phyloP scores from a whole-genome alignment of 2,329 filamentous ascomycete genomes.

The Gaeumannomyces sp. region DNA sequence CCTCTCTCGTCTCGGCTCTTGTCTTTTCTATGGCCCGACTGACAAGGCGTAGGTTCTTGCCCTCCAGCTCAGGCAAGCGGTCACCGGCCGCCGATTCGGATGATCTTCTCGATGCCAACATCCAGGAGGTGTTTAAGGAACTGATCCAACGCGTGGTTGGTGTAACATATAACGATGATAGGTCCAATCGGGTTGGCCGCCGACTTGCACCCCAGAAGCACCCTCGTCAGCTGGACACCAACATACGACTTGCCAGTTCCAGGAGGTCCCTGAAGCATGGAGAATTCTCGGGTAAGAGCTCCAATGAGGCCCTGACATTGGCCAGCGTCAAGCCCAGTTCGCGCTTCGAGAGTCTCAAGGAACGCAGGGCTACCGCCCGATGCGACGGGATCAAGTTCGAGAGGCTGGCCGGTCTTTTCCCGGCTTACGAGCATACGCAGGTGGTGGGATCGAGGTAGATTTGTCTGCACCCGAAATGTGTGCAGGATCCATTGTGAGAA shows the following conservation, averaged over 20 bases:
- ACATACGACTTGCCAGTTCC: slow-evolving; percentile 63
- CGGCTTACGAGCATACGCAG: slow-evolving; percentile 41
- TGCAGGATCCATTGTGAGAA: slow-evolving; percentile 39
- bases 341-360: slow-evolving; percentile 21
- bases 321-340: slow-evolving; percentile 44
- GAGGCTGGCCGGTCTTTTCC: slow-evolving; percentile 27
- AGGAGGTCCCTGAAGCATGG: slow-evolving; percentile 63
- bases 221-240: slow-evolving; percentile 52
- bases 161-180: slow-evolving; percentile 45
- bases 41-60: slow-evolving; percentile 3
- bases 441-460: slow-evolving; percentile 30
- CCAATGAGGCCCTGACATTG: slow-evolving; percentile 46
- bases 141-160: slow-evolving; percentile 45
- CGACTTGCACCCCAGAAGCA: slow-evolving; percentile 38
- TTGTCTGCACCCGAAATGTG: slow-evolving; percentile 14
- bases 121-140: slow-evolving; percentile 54
- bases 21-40: not conserved
- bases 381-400: slow-evolving; percentile 19
- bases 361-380: slow-evolving; percentile 10
- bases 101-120: slow-evolving; percentile 40
- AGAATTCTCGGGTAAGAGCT: slow-evolving; percentile 45
- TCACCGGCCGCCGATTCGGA: slow-evolving; percentile 48
- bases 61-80: slow-evolving; percentile 11
- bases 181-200: slow-evolving; percentile 35
- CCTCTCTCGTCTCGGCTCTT: not conserved